phyloP scores from a whole-genome alignment of 2,329 filamentous ascomycete genomes.

The Fusarium heterosporum region DNA sequence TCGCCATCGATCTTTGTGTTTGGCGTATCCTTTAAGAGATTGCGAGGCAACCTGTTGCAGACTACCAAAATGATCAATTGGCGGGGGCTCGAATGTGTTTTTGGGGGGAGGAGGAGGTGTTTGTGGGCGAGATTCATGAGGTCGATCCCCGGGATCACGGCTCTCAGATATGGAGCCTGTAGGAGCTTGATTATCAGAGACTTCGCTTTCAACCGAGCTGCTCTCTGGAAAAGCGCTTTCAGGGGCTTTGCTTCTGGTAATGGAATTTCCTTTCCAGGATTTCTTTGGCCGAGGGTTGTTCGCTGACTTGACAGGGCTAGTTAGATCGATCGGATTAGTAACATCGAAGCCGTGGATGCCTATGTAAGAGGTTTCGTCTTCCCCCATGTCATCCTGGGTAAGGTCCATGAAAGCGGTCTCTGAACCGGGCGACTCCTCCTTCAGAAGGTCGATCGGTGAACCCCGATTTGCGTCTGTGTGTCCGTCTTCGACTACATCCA shows the following conservation, averaged over 20 bases:
- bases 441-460: conserved; percentile 17
- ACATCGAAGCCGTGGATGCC: not conserved
- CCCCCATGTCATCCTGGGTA: conserved; percentile 45
- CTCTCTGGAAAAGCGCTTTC: not conserved
- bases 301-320: conserved; percentile 34
- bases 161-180: not conserved
- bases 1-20: conserved; percentile 46
- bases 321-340: conserved; percentile 45
- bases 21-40: conserved; percentile 43
- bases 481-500: conserved; percentile 15
- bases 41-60: conserved; percentile 42
- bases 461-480: not conserved
- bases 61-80: conserved; percentile 40
- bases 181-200: not conserved
- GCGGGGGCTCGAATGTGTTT: conserved; percentile 21
- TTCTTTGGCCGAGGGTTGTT: not conserved
- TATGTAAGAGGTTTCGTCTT: not conserved
- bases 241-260: not conserved
- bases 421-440: conserved; percentile 38
- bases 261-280: not conserved
- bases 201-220: not conserved
- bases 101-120: not conserved
- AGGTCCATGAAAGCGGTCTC: conserved; percentile 46
- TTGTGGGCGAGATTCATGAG: not conserved
- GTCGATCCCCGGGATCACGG: not conserved